Conservation (phyloP, 306 rosid genomes). For the Medicago arabica region DNA sequence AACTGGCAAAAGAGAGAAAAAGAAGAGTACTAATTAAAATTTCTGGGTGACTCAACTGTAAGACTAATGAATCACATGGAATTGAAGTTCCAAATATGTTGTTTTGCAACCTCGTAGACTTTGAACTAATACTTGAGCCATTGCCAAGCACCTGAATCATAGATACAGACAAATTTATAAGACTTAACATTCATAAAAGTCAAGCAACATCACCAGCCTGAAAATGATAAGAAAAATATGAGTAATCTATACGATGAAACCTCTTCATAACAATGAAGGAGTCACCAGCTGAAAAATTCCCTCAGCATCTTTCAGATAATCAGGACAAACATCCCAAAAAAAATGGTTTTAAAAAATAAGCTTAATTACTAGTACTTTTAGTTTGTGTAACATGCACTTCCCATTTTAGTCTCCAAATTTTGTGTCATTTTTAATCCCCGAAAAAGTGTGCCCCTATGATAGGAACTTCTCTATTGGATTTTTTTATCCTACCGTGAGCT, state of each 20-base stretch:
- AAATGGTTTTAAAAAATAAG: neutral
- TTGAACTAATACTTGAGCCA: constrained; percentile 52
- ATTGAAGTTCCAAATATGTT: constrained; percentile 62
- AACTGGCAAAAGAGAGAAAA: neutral
- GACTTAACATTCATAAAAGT: constrained; percentile 7
- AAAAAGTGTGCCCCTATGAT: neutral
- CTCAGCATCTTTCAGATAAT: neutral
- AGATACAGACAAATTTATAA: constrained; percentile 6
- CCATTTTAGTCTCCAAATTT: neutral
- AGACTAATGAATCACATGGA: constrained; percentile 57
- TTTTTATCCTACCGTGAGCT: no score
- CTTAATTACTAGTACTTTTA: neutral
- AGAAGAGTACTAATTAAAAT: constrained; percentile 23
- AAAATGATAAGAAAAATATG: neutral
- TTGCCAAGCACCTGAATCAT: constrained; percentile 59
- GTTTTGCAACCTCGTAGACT: constrained; percentile 48
- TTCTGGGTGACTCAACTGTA: constrained; percentile 64
- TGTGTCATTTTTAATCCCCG: neutral
- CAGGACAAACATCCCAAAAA: constrained; percentile 4
- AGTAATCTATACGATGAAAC: constrained; percentile 11
- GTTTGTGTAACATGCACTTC: neutral
- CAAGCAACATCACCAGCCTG: neutral
- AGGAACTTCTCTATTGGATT: neutral
- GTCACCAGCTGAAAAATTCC: neutral
- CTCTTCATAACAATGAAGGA: constrained; percentile 10